Evolutionary conservation across 345 rosid genomes (phyloP).

Genomic region (Pelargonium nanum): DNA sequence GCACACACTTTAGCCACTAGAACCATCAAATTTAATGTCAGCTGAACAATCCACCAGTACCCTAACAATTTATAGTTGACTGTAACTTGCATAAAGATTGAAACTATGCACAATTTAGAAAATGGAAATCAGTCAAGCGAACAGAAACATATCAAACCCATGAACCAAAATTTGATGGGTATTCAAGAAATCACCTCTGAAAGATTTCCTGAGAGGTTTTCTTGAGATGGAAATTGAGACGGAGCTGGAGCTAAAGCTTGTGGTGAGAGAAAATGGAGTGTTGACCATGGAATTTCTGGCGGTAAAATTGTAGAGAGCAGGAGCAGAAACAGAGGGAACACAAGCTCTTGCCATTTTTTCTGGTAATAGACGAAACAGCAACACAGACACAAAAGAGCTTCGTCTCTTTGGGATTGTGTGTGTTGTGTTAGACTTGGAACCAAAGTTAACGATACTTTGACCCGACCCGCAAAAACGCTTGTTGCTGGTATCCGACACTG

Average conservation of each 20-base stretch:
- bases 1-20: not conserved
- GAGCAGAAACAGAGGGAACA: slow-evolving; percentile 20
- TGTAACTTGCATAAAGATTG: not conserved
- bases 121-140: not conserved
- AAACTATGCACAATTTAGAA: not conserved
- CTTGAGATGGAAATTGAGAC: slow-evolving; percentile 28
- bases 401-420: not conserved
- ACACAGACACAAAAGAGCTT: not conserved
- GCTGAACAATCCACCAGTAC: no score
- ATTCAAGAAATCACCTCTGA: slow-evolving; percentile 37
- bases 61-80: no score
- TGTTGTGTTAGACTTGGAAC: not conserved
- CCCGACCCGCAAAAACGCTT: not conserved
- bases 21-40: not conserved
- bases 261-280: slow-evolving; percentile 15
- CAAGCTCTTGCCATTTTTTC: slow-evolving; percentile 33
- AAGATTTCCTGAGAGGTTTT: slow-evolving; percentile 22
- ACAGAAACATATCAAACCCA: not conserved
- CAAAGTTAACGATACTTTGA: not conserved
- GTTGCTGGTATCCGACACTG: no score
- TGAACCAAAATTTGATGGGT: not conserved
- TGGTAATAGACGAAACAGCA: not conserved
- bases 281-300: slow-evolving; percentile 6
- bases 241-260: slow-evolving; percentile 24
- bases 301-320: not conserved